Conservation (phyloP, 2,329 filamentous ascomycete genomes). For the Macrophomina phaseolina region DNA sequence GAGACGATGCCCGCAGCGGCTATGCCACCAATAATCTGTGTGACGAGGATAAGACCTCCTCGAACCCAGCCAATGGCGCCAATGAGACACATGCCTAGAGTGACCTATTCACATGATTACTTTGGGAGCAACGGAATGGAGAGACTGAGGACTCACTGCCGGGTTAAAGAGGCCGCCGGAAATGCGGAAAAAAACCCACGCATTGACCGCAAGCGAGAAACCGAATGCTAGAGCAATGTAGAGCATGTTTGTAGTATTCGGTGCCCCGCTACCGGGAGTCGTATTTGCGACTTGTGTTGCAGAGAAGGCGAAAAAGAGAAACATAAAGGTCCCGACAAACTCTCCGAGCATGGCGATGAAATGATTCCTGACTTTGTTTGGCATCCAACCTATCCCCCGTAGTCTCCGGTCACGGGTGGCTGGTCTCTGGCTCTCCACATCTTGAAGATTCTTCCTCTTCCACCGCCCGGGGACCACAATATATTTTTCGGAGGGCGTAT, state of each 20-base stretch:
- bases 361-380: slow-evolving; percentile 50
- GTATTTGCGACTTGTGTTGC: slow-evolving; percentile 51
- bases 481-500: slow-evolving; percentile 40
- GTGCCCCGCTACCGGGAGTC: slow-evolving; percentile 31
- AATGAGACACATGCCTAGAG: slow-evolving; percentile 44
- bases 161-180: slow-evolving; percentile 49
- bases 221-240: slow-evolving; percentile 46
- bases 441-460: slow-evolving; percentile 32
- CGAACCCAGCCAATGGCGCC: slow-evolving; percentile 36
- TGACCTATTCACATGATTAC: slow-evolving; percentile 35
- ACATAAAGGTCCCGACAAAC: slow-evolving; percentile 49
- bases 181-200: slow-evolving; percentile 49
- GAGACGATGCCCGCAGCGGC: slow-evolving; percentile 37
- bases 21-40: slow-evolving; percentile 37
- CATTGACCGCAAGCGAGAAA: slow-evolving; percentile 48
- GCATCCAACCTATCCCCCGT: slow-evolving; percentile 49
- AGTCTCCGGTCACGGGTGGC: slow-evolving; percentile 43
- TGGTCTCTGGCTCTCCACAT: slow-evolving; percentile 44
- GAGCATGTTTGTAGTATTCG: slow-evolving; percentile 45
- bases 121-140: slow-evolving; percentile 32
- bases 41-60: slow-evolving; percentile 40
- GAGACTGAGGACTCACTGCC: slow-evolving; percentile 40
- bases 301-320: slow-evolving; percentile 48
- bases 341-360: slow-evolving; percentile 54
- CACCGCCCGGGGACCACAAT: slow-evolving; percentile 47